A percentile compares a stretch with the other conserved stretches of the same genome.
These are phyloP conservation scores for Penicillium sp. DNA, from an alignment of 2,329 filamentous ascomycete species.

Conservation along the genomic window DNA sequence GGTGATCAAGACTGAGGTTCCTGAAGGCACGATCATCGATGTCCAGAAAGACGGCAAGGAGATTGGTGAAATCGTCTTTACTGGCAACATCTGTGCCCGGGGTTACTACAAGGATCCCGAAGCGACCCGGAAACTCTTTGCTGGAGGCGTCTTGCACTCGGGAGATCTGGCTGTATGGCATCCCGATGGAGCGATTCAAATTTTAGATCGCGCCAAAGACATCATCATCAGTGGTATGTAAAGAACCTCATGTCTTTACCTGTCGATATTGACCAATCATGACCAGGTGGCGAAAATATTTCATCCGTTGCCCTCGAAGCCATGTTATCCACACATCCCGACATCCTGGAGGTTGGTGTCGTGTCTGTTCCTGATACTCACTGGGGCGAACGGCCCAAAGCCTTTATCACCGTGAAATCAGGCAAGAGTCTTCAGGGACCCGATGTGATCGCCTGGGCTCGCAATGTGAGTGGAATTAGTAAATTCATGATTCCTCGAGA, in stretches of 20 bases:
- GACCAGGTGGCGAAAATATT: constrained; percentile 85
- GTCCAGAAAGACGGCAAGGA: constrained; percentile 66
- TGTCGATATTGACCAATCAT: constrained; percentile 4
- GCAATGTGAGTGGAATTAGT: constrained; percentile 70
- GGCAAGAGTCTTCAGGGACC: constrained; percentile 57
- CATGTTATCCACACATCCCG: constrained; percentile 80
- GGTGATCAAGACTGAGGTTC: constrained; percentile 72
- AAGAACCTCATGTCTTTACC: neutral
- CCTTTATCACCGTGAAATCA: constrained; percentile 74
- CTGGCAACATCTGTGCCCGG: constrained; percentile 84
- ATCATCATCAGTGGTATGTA: constrained; percentile 86
- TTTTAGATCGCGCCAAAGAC: constrained; percentile 89
- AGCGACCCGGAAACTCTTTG: constrained; percentile 80
- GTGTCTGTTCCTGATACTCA: constrained; percentile 80
- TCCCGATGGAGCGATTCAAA: constrained; percentile 82
- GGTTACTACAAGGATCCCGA: constrained; percentile 87
- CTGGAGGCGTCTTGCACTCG: constrained; percentile 77
- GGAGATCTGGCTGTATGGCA: constrained; percentile 94
- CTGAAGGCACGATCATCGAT: constrained; percentile 60
- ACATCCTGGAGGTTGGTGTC: constrained; percentile 85
- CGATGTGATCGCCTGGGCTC: constrained; percentile 81
- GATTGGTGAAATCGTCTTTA: constrained; percentile 78
- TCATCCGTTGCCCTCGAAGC: constrained; percentile 86
- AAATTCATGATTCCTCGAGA: constrained; percentile 78
- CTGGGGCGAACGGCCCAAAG: constrained; percentile 96